Base-by-base conservation (phyloP, 768 basidiomycete genomes). In the Panus rudis region DNA sequence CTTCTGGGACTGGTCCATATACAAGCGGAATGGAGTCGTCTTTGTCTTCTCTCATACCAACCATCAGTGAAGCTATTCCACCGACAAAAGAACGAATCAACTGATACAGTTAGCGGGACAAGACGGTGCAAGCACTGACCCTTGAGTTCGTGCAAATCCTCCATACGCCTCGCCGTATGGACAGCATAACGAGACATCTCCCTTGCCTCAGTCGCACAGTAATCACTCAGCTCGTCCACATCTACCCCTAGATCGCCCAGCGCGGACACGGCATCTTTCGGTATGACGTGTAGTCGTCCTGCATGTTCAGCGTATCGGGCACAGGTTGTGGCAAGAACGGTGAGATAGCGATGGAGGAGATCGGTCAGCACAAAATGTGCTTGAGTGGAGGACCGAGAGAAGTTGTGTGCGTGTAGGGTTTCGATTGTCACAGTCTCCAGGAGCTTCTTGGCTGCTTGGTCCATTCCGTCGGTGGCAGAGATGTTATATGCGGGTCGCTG, bases 181-280 rank as follows among this genome's bases (percentile, higher is more conserved):
- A 75, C 61, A 5, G 79, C 77, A 59, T 87, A 87, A 26, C 81
- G 73, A 20, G 73, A 70, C 45, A 89, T 59, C 52, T 90, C 87
- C 53, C 67, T 68, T 16, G 75, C 85, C 60, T 90, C 87, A 1
- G 74, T 66, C n/a, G 63, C 57, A 41, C 70, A 73, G 53, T 84
- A 88, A 45, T 83, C 81, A 20, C 56, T 63, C 42, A 92, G 64
- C 58, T 92, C 89, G 6, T 84, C 76, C 19, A 86, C 44, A 32
- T 69, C 73, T 1, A 86, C 71, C 14, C 89, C 89, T 13, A 90
- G 67, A 42, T 90, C 87, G n/a, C 76, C 77, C 22, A 92, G 66
- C 8, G 82, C 85, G 11, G 67, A 67, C 3, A 80, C 53, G 5
- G 78, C 77, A 61, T 92, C 89, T 42, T 69, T 65, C 0, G 72